These are phyloP conservation scores for Aspergillus mulundensis DNA, from an alignment of 495 filamentous ascomycete genomes.

Conservation along the genomic window DNA sequence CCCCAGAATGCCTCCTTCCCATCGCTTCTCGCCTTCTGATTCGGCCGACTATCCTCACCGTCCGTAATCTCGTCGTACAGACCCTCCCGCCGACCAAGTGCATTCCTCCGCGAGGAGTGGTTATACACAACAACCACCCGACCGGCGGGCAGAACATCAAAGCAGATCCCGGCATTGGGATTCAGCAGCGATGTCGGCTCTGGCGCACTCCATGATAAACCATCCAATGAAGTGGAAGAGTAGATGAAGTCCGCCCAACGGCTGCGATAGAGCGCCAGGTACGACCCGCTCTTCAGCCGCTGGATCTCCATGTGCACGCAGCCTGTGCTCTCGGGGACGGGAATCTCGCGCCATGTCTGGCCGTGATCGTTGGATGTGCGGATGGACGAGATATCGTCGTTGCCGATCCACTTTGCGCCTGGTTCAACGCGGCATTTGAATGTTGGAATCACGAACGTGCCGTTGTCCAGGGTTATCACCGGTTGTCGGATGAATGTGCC, in stretches of 20 bases:
- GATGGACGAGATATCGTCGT: conserved; percentile 23
- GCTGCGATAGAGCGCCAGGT: conserved; percentile 23
- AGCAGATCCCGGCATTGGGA: conserved; percentile 25
- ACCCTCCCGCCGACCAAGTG: conserved; percentile 21
- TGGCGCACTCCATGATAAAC: conserved; percentile 21
- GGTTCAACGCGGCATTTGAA: conserved; percentile 25
- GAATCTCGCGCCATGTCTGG: conserved; percentile 17
- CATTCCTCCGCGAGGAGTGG: conserved; percentile 22
- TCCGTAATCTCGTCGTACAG: conserved; percentile 27
- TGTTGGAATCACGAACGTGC: conserved; percentile 19
- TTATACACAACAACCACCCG: conserved; percentile 23
- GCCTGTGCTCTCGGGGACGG: conserved; percentile 20
- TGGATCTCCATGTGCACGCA: conserved; percentile 27
- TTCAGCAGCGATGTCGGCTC: conserved; percentile 19
- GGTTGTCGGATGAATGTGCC: conserved; percentile 26
- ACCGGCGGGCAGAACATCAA: conserved; percentile 23
- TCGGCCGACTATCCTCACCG: conserved; percentile 16
- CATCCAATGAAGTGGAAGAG: conserved; percentile 19
- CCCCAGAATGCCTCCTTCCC: conserved; percentile 28
- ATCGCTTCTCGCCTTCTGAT: conserved; percentile 17
- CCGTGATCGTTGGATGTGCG: conserved; percentile 20
- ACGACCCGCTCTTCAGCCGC: conserved; percentile 17
- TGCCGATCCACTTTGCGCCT: conserved; percentile 22
- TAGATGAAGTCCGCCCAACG: conserved; percentile 25
- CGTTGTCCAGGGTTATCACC: conserved; percentile 14